phyloP scores from a whole-genome alignment of 2,329 filamentous ascomycete genomes.

The Cordyceps cicadae region DNA sequence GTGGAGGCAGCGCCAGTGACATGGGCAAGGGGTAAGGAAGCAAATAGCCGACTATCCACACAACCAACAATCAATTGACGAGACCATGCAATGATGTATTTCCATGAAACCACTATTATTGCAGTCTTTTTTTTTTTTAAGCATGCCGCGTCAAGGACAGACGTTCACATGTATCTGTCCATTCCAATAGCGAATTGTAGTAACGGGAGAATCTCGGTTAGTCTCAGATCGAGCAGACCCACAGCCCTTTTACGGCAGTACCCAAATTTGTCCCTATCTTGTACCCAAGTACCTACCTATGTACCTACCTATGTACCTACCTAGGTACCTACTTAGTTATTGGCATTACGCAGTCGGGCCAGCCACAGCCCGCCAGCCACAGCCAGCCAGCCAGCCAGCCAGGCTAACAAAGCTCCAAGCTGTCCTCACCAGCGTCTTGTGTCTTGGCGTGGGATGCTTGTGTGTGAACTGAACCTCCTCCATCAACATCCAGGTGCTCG shows the following conservation, averaged over 20 bases:
- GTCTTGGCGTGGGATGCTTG: conserved; percentile 4
- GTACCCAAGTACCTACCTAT: too few species aligned
- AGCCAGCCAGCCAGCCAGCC: background rate
- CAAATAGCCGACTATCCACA: background rate
- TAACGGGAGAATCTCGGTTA: conserved; percentile 12
- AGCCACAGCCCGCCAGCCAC: too few species aligned
- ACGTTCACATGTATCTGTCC: background rate
- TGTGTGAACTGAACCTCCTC: conserved; percentile 16
- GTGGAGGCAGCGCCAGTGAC: background rate
- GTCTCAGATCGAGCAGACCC: conserved; percentile 15
- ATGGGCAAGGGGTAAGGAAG: background rate
- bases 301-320: too few species aligned
- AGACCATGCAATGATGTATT: too few species aligned
- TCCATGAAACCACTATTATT: background rate
- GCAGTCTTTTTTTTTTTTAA: background rate
- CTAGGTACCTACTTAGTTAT: too few species aligned
- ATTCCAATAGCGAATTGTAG: background rate
- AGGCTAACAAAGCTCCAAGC: conserved; percentile 33
- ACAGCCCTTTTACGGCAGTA: conserved; percentile 16
- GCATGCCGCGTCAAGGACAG: too few species aligned
- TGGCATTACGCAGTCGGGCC: conserved; percentile 12
- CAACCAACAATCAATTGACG: background rate
- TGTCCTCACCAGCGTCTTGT: conserved; percentile 27
- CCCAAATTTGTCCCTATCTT: too few species aligned
- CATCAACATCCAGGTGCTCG: conserved; percentile 25